phyloP scores from a whole-genome alignment of 2,329 filamentous ascomycete genomes.

The Aspergillus fructus region DNA sequence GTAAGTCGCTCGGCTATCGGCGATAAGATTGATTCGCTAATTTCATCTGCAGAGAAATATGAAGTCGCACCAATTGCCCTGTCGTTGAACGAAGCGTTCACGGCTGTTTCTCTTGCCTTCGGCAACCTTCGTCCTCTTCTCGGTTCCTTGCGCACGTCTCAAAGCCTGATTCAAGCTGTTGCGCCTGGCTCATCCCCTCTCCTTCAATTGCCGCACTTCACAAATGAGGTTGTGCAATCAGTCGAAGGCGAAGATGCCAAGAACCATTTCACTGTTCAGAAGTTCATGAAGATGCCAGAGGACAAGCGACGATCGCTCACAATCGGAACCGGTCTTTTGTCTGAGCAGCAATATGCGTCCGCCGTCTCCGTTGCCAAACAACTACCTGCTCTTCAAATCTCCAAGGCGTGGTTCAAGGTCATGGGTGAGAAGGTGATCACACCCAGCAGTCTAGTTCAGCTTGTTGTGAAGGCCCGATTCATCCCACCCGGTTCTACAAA shows the following conservation, averaged over 20 bases:
- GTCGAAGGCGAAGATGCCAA: slow-evolving; percentile 62
- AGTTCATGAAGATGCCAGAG: slow-evolving; percentile 83
- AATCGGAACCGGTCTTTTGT: slow-evolving; percentile 68
- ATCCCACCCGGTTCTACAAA: slow-evolving; percentile 79
- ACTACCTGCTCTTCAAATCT: slow-evolving; percentile 78
- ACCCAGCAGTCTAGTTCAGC: slow-evolving; percentile 85
- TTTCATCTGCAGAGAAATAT: slow-evolving; percentile 65
- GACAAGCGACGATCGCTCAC: slow-evolving; percentile 69
- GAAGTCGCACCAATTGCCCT: slow-evolving; percentile 85
- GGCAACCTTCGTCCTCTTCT: slow-evolving; percentile 80
- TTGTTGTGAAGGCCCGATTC: slow-evolving; percentile 92
- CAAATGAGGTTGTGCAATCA: slow-evolving; percentile 53
- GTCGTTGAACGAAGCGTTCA: slow-evolving; percentile 80
- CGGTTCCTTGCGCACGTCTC: slow-evolving; percentile 75
- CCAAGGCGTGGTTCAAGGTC: slow-evolving; percentile 98
- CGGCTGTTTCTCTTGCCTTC: slow-evolving; percentile 82
- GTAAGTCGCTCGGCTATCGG: slow-evolving; percentile 25
- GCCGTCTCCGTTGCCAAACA: slow-evolving; percentile 77
- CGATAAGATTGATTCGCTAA: slow-evolving; percentile 16
- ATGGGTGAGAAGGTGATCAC: slow-evolving; percentile 91
- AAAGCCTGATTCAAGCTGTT: slow-evolving; percentile 86
- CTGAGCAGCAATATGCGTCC: slow-evolving; percentile 71
- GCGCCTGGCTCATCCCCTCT: slow-evolving; percentile 81
- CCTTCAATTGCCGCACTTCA: slow-evolving; percentile 88
- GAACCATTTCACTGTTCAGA: slow-evolving; percentile 74